These are phyloP conservation scores for Russula compacta DNA, from an alignment of 768 basidiomycete genomes.

Conservation along the genomic window DNA sequence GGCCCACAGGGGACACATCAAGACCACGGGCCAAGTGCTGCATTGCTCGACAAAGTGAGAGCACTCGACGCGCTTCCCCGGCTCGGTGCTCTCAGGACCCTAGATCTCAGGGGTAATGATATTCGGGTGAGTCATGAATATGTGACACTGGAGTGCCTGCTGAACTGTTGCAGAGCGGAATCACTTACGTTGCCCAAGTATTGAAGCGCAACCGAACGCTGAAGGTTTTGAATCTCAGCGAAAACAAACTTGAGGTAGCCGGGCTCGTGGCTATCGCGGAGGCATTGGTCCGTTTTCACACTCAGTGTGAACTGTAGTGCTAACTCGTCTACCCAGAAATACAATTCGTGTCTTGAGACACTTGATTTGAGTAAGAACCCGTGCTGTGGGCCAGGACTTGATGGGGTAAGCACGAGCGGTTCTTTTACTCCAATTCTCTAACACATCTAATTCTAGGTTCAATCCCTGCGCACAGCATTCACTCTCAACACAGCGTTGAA, in stretches of 20 bases:
- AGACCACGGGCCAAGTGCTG: conserved; percentile 53
- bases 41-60: conserved; percentile 78
- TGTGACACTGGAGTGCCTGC: not conserved
- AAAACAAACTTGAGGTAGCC: conserved; percentile 83
- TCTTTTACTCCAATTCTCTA: not conserved
- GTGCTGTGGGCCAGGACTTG: conserved; percentile 79
- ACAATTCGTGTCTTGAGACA: conserved; percentile 88
- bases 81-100: conserved; percentile 74
- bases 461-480: conserved; percentile 86
- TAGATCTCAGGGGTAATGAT: conserved; percentile 92
- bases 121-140: conserved; percentile 51
- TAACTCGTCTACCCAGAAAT: conserved; percentile 53
- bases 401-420: conserved; percentile 57
- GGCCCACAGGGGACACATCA: conserved; percentile 13
- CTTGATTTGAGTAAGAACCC: conserved; percentile 91
- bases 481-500: conserved; percentile 88
- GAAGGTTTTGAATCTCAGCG: conserved; percentile 88
- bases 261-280: conserved; percentile 80
- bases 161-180: conserved; percentile 43
- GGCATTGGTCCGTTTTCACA: conserved; percentile 56
- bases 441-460: conserved; percentile 41
- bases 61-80: conserved; percentile 84
- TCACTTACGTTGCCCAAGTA: conserved; percentile 89
- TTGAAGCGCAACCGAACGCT: conserved; percentile 92
- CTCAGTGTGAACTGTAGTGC: not conserved